Percentiles rank a stretch among this genome's conserved stretches.
These are phyloP conservation scores for Sclerotinia borealis DNA, from an alignment of 2,329 filamentous ascomycete genomes.

Conservation along the genomic window DNA sequence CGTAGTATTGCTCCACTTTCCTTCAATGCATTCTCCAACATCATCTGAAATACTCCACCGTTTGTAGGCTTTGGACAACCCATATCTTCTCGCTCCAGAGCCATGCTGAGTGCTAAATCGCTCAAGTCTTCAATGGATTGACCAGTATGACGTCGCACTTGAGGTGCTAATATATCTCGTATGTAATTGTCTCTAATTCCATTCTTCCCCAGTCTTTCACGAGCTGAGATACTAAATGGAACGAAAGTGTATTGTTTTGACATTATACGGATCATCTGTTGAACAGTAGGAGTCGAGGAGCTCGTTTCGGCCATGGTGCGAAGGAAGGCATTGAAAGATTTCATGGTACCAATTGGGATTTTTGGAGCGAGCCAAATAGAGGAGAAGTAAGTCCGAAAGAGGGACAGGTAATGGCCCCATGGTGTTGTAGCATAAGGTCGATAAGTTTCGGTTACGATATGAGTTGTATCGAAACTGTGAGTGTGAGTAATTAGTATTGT, in stretches of 20 bases:
- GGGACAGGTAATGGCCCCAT: background rate
- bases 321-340: background rate
- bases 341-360: background rate
- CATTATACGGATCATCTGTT: background rate
- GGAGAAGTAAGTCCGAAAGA: background rate
- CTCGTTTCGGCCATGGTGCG: background rate
- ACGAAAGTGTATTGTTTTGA: background rate
- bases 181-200: background rate
- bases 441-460: background rate
- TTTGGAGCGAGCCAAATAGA: background rate
- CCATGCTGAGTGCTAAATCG: conserved; percentile 5
- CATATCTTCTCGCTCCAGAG: background rate
- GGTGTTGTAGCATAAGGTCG: conserved; percentile 5
- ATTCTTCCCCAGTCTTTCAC: background rate
- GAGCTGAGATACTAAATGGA: background rate
- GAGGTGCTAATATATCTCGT: conserved; percentile 1
- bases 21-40: background rate
- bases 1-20: background rate
- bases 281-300: background rate
- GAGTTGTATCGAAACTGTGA: background rate
- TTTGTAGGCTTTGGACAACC: background rate
- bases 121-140: background rate
- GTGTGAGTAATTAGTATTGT: background rate
- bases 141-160: conserved; percentile 4
- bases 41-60: background rate